These are phyloP conservation scores for Penicillium fuscoglaucum DNA, from an alignment of 2,329 filamentous ascomycete genomes.

Conservation along the genomic window DNA sequence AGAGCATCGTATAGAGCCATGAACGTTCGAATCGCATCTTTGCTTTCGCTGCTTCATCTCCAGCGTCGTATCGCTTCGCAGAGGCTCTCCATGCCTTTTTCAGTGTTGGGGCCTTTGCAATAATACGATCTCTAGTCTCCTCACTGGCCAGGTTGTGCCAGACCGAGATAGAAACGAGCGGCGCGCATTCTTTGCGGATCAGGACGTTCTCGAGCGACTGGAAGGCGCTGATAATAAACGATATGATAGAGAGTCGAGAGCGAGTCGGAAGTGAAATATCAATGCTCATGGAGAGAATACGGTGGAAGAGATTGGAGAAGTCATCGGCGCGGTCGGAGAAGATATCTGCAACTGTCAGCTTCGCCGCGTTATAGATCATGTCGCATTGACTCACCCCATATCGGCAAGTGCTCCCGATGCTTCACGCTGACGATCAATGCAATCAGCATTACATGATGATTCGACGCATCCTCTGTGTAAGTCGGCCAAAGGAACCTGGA, in stretches of 20 bases:
- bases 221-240: slow-evolving; percentile 87
- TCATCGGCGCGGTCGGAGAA: slow-evolving; percentile 76
- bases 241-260: slow-evolving; percentile 79
- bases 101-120: slow-evolving; percentile 72
- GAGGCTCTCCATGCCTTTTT: slow-evolving; percentile 90
- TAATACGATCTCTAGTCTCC: slow-evolving; percentile 66
- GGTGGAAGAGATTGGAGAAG: slow-evolving; percentile 86
- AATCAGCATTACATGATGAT: slow-evolving; percentile 86
- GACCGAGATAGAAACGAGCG: slow-evolving; percentile 88
- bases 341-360: slow-evolving; percentile 56
- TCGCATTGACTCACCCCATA: slow-evolving; percentile 68
- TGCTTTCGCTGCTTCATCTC: slow-evolving; percentile 75
- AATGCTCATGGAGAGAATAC: slow-evolving; percentile 82
- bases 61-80: slow-evolving; percentile 80
- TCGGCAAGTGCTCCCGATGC: slow-evolving; percentile 78
- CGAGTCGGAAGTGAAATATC: slow-evolving; percentile 65
- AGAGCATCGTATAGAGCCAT: slow-evolving; percentile 83
- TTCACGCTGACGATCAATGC: slow-evolving; percentile 86
- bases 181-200: slow-evolving; percentile 93
- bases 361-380: neutral
- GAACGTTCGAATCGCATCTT: slow-evolving; percentile 85
- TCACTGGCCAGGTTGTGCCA: slow-evolving; percentile 92
- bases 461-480: slow-evolving; percentile 83
- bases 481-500: slow-evolving; percentile 88
- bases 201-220: slow-evolving; percentile 87